Percentiles rank a stretch among this genome's conserved stretches.
phyloP scores from a whole-genome alignment of 495 filamentous ascomycete species.

The Penicillium psychrofluorescens region DNA sequence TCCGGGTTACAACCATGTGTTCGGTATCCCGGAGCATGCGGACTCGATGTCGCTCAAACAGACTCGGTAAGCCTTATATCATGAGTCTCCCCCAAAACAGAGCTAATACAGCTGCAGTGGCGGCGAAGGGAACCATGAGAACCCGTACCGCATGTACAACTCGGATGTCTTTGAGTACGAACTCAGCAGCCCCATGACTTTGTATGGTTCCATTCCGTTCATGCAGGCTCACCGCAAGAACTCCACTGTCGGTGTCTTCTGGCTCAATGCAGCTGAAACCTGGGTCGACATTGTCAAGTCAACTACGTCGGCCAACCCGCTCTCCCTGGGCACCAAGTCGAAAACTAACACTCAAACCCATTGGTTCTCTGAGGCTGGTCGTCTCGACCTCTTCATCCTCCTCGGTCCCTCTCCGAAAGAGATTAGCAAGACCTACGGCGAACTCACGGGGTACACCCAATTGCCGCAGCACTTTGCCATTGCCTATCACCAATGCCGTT shows the following conservation, averaged over 20 bases:
- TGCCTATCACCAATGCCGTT: conserved; percentile 93
- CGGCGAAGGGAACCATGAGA: conserved; percentile 71
- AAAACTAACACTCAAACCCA: conserved; percentile 81
- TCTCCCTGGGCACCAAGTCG: conserved; percentile 60
- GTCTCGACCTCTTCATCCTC: conserved; percentile 90
- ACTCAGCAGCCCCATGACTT: conserved; percentile 94
- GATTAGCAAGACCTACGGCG: conserved; percentile 70
- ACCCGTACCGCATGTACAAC: conserved; percentile 97
- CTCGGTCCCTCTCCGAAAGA: conserved; percentile 79
- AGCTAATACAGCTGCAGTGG: conserved; percentile 41
- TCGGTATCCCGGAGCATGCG: conserved; percentile 90
- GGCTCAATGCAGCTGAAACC: conserved; percentile 95
- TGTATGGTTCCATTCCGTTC: conserved; percentile 91
- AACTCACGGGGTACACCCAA: conserved; percentile 90
- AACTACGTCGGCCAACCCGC: conserved; percentile 67
- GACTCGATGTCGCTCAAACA: conserved; percentile 80
- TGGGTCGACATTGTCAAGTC: conserved; percentile 91
- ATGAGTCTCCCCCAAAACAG: background rate
- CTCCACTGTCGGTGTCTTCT: conserved; percentile 96
- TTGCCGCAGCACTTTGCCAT: conserved; percentile 88
- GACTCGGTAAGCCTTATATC: conserved; percentile 51
- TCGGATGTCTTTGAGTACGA: conserved; percentile 97
- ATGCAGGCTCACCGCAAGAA: conserved; percentile 94
- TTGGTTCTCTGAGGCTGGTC: conserved; percentile 90
- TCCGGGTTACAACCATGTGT: conserved; percentile 85